Percentiles rank a stretch among this genome's conserved stretches.
Evolutionary conservation across 2,329 filamentous ascomycete genomes (phyloP).

Genomic region (Phialocephala subalpina): DNA sequence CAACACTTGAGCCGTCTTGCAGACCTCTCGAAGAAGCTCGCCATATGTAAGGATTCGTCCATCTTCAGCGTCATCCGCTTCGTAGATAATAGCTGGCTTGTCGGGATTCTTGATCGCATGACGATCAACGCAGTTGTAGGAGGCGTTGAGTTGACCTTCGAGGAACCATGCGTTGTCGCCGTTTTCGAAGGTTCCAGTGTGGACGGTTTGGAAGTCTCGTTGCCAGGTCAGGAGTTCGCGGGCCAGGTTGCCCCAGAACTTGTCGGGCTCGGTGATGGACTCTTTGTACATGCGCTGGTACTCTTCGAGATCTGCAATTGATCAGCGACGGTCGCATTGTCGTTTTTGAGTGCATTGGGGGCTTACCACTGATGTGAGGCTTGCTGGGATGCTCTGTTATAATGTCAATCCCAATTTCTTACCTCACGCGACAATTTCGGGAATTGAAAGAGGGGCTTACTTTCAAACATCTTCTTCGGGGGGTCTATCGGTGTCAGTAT

Average conservation of each 20-base stretch:
- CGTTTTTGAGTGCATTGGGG: constrained; percentile 7
- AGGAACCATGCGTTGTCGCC: constrained; percentile 96
- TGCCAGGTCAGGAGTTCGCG: constrained; percentile 92
- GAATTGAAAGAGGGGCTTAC: constrained; percentile 54
- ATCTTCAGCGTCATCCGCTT: constrained; percentile 89
- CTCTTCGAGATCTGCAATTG: constrained; percentile 63
- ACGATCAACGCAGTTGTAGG: constrained; percentile 96
- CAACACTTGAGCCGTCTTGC: constrained; percentile 83
- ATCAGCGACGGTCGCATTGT: constrained; percentile 2
- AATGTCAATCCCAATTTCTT: constrained; percentile 42
- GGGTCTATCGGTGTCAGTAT: constrained; percentile 56
- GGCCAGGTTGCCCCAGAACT: constrained; percentile 89
- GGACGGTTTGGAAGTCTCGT: constrained; percentile 89
- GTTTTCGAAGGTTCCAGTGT: constrained; percentile 75
- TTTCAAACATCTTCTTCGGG: constrained; percentile 71
- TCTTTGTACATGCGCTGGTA: constrained; percentile 77
- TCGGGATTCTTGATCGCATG: constrained; percentile 95
- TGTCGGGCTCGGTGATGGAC: constrained; percentile 87
- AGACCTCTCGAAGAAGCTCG: constrained; percentile 93
- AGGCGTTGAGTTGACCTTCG: constrained; percentile 92
- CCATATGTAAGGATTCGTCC: constrained; percentile 92
- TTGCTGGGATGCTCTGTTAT: constrained; percentile 71
- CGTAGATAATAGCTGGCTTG: constrained; percentile 97
- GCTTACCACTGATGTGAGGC: constrained; percentile 71
- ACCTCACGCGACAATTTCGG: constrained; percentile 1